Base-by-base conservation (phyloP, 306 rosid species). In the Acacia acuminata region DNA sequence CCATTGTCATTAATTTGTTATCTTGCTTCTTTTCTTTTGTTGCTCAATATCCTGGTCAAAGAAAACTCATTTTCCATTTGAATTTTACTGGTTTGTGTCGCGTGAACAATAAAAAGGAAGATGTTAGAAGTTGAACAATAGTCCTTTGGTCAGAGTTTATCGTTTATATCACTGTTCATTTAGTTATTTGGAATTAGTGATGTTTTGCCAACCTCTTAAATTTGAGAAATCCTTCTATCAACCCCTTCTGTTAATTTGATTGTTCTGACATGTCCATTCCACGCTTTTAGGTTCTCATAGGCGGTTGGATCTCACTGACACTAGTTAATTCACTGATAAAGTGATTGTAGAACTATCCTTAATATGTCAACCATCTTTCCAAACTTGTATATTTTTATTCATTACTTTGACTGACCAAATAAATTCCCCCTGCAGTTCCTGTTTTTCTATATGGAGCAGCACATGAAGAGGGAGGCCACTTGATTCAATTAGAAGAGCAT, bases 381-480 rank as follows among this genome's bases (percentile, higher is more conserved):
- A 50, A 45, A 67, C 82, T 65, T 69, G 53, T 48, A 73, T 75
- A 13, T 47, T 79, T 53, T 36, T 27, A 48, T 14, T 68, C 44
- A 17, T 25, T 25, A 79, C 48, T 79, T 76, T 82, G 77, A 75
- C 77, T 73, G 67, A 86, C 51, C 51, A 73, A 25, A 84, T 32
- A 69, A 68, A 8, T 77, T 79, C 80, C 75, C 83, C 75, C 83
- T 86, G 85, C 89, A 92, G 97, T 87, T 25, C 91, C 99, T 63
- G 90, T 91, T 63, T 92, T 81, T 88, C 88, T 88, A 19, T 88
- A 88, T 16, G 91, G 97, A 69, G 92, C 90, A 45, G 93, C 90
- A 48, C 92, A 92, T 80, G 93, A 91, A 82, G 94, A 91, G 67
- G 91, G 66, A 89, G 89, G 84, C 88, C 85, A 43, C 96, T 93